These are phyloP conservation scores for Camellia oleifera DNA, from an alignment of 179 eudicot species.

Conservation along the genomic window DNA sequence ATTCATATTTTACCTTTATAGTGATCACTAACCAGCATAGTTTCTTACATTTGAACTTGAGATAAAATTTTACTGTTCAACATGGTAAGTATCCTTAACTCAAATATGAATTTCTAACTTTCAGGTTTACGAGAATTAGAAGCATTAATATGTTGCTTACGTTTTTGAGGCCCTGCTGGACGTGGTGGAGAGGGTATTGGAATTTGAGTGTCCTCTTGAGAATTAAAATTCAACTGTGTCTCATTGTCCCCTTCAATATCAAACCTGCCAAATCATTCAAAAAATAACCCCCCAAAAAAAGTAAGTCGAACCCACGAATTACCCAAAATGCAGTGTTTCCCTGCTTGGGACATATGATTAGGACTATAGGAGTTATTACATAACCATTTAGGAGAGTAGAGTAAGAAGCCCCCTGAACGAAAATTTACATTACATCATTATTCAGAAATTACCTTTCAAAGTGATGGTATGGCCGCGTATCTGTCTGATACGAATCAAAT, in stretches of 20 bases:
- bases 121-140: neutral
- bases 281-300: neutral
- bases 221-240: conserved; percentile 41
- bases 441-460: conserved; percentile 64
- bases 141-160: conserved; percentile 27
- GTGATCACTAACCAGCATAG: neutral
- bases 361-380: neutral
- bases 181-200: conserved; percentile 69
- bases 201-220: conserved; percentile 30
- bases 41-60: neutral
- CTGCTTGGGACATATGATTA: neutral
- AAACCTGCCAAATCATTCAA: conserved; percentile 51
- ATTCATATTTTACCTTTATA: neutral
- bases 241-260: conserved; percentile 86
- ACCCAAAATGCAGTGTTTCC: neutral
- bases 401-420: neutral
- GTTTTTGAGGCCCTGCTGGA: conserved; percentile 30
- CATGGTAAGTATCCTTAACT: neutral
- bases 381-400: neutral
- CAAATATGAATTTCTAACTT: neutral
- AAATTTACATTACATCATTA: neutral
- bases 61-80: neutral
- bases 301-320: neutral
- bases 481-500: conserved; percentile 56
- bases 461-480: conserved; percentile 41